Percentiles rank a stretch among this genome's conserved stretches.
Conservation (phyloP, 2,329 filamentous ascomycete species). For the Cylindrodendrum hubeiense region DNA sequence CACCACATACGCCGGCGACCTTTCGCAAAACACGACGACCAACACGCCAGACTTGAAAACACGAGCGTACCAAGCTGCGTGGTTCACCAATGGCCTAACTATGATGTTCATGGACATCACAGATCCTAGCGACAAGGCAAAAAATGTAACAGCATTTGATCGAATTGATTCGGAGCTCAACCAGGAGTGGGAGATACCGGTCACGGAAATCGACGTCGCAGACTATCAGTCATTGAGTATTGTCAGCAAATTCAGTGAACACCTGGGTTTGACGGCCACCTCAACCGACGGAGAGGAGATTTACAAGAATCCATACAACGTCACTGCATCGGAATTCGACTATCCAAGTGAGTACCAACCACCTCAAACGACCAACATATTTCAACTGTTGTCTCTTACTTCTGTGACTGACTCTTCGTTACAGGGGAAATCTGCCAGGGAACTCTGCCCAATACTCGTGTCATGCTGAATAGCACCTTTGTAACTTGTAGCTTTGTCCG, state of each 20-base stretch:
- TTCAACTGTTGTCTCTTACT: too few relatives aligned
- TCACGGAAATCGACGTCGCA: neutral
- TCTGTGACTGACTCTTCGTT: too few relatives aligned
- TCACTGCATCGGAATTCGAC: slow-evolving; percentile 10
- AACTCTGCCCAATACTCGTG: slow-evolving; percentile 44
- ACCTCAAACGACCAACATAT: too few relatives aligned
- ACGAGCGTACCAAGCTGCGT: slow-evolving; percentile 57
- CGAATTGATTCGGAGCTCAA: slow-evolving; percentile 53
- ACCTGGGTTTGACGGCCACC: slow-evolving; percentile 4
- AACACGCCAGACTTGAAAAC: slow-evolving; percentile 20
- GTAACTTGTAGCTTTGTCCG: slow-evolving; percentile 47
- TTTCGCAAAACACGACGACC: slow-evolving; percentile 34
- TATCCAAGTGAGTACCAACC: slow-evolving; percentile 2
- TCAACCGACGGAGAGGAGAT: neutral
- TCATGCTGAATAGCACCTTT: slow-evolving; percentile 56
- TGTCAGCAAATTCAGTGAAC: slow-evolving; percentile 6
- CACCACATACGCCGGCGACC: slow-evolving; percentile 48
- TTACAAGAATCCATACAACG: slow-evolving; percentile 9
- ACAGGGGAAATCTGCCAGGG: slow-evolving; percentile 37
- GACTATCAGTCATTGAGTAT: slow-evolving; percentile 12
- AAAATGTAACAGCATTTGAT: slow-evolving; percentile 39
- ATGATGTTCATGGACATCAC: slow-evolving; percentile 56
- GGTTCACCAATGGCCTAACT: slow-evolving; percentile 53
- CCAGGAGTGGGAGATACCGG: slow-evolving; percentile 48
- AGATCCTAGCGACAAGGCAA: slow-evolving; percentile 22